Base-by-base conservation (phyloP, 306 rosid species). In the Crotalaria pallida region DNA sequence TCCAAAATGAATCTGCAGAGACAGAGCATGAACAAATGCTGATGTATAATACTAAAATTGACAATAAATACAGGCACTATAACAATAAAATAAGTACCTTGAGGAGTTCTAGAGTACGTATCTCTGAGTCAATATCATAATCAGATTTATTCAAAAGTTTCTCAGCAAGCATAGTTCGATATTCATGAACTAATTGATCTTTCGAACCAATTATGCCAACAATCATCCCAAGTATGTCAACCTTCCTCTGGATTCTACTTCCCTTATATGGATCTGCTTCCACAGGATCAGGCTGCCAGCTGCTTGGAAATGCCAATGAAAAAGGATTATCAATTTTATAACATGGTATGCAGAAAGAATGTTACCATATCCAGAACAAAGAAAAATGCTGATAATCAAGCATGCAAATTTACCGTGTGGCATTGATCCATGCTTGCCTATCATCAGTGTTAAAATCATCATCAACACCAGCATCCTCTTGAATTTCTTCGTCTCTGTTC, bases 231-330 rank as follows among this genome's bases (percentile, higher is more conserved):
- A 93, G 98, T 77, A 93, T 88, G 84, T 93, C 98, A 80, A 88
- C 97, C 71, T 93, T 93, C 85, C 92, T 85, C 69, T 85, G 84
- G 77, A 79, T 88, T 86, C 97, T 82, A 75, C 94, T 89, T 68
- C 98, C 96, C 76, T 93, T 93, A 72, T 65, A 77, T 51, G 97
- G 97, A 80, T 90, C 97, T 58, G 97, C 98, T 87, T 93, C 98
- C 70, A 90, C 96, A 55, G 98, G 98, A 66, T 93, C 98, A 69
- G 98, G 97, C 78, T 93, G 92, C 98, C 98, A 93, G 58, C 98
- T 93, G 89, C 77, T 84, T 81, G 57, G 27, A 24, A 65, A 81
- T 72, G 64, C 8, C 61, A 64, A 79, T 50, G 13, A 9, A 22
- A 21, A 63, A 6, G 55, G 59, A 77, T 70, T 63, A 64, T 77